Base-by-base conservation (phyloP, 2,329 filamentous ascomycete species). In the Penicillium sp. region DNA sequence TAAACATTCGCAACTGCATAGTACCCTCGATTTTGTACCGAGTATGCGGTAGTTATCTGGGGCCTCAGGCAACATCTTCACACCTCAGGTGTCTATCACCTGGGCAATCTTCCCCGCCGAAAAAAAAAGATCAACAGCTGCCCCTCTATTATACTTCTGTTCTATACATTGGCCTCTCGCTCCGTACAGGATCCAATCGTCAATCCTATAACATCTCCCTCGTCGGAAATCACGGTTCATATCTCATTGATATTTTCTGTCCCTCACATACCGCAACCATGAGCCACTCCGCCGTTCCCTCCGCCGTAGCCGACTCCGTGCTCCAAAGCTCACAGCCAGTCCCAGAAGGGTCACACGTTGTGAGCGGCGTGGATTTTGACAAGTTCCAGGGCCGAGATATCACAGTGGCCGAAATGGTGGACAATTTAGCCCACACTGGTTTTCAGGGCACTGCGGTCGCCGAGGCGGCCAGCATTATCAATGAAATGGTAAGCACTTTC, bases 321-420 rank as follows among this genome's bases (percentile, higher is more conserved):
- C 81, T 97, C 48, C 89, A 93, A 64, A 82, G 88, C 47, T 97
- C 93, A 1, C 87, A 89, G 54, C 89, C 90, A 51, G 86, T 96
- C 71, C 90, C 93, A 14, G 82, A 86, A 51, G 88, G 83, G 44
- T 85, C 90, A n/a, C 86, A 87, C 62, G 84, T 90, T 70, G 93
- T 99, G 34, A 85, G 89, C 70, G 94, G 96, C 66, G 84, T 97
- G 58, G 93, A 99, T 71, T 99, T 97, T 77, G 89, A 97, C 77
- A 82, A 88, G 49, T 86, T 86, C 55, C 82, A 85, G n/a, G 75
- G 72, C 36, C 83, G 83, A 52, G 84, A 88, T 58, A 88, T 97
- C 68, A 95, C 92, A 0, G 92, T 90, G 49, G 88, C 92, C 32
- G 90, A 97, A 71, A 81, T 99, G 61, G 83, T 94, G 22, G 80